Percentiles rank a stretch among this genome's conserved stretches.
Evolutionary conservation across 352 stramenopile genomes (phyloP).

Genomic region (Aphanomyces astaci): DNA sequence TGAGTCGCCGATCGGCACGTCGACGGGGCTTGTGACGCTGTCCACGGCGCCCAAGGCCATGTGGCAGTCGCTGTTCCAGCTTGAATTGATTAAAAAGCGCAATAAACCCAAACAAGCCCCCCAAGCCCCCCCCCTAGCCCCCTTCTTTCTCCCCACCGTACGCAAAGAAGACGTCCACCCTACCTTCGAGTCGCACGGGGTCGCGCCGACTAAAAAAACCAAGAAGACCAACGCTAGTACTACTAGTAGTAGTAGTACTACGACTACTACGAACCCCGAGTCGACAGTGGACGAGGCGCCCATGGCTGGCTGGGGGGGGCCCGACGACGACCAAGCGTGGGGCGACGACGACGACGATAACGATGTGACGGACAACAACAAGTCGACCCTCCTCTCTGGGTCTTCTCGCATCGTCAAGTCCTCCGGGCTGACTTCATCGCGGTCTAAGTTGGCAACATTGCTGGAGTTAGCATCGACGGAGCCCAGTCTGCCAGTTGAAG

Average conservation of each 20-base stretch:
- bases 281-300: constrained; percentile 21
- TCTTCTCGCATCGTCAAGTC: constrained; percentile 72
- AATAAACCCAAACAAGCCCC: constrained; percentile 94
- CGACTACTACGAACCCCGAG: constrained; percentile 10
- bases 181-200: constrained; percentile 40
- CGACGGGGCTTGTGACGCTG: constrained; percentile 52
- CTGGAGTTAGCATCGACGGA: constrained; percentile 31
- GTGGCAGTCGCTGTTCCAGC: constrained; percentile 86
- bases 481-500: constrained; percentile 4
- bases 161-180: constrained; percentile 71
- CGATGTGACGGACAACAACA: constrained; percentile 25
- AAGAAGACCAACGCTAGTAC: too few relatives aligned
- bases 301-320: constrained; percentile 67
- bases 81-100: constrained; percentile 93
- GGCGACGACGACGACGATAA: constrained; percentile 40
- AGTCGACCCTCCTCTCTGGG: too few relatives aligned
- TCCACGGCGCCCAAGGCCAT: constrained; percentile 73
- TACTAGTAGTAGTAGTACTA: too few relatives aligned
- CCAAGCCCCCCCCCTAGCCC: constrained; percentile 89
- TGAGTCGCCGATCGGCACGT: constrained; percentile 23
- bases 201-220: constrained; percentile 21
- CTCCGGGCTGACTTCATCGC: constrained; percentile 55
- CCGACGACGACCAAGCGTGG: constrained; percentile 56
- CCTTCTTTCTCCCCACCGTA: constrained; percentile 93
- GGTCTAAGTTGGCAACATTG: constrained; percentile 60